Conservation (phyloP, 805 yeast genomes). For the Myxozyma lipomycoides region DNA sequence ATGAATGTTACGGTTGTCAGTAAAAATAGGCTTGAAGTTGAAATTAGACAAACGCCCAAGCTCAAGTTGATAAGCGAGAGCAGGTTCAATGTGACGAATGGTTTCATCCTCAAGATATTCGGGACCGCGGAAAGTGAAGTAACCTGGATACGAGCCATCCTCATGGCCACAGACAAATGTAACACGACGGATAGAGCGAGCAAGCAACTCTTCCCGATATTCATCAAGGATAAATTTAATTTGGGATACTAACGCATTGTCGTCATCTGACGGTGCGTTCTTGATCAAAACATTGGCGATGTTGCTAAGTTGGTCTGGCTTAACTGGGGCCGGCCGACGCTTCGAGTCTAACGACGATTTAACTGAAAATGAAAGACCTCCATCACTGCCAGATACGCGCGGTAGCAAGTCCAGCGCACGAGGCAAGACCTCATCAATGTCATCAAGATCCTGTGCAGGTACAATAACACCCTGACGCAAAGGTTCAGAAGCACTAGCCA, state of each 20-base stretch:
- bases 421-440: constrained; percentile 73
- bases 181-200: constrained; percentile 81
- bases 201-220: constrained; percentile 62
- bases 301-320: constrained; percentile 49
- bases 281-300: constrained; percentile 78
- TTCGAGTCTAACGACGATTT: constrained; percentile 40
- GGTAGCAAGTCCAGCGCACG: constrained; percentile 74
- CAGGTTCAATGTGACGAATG: constrained; percentile 97
- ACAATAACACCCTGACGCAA: constrained; percentile 80
- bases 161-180: constrained; percentile 83
- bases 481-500: constrained; percentile 65
- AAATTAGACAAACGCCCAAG: constrained; percentile 91
- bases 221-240: constrained; percentile 64
- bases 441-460: constrained; percentile 80
- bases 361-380: constrained; percentile 44
- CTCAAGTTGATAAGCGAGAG: constrained; percentile 95
- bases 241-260: constrained; percentile 60
- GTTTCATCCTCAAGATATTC: constrained; percentile 81
- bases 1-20: constrained; percentile 95
- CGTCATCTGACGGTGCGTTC: constrained; percentile 64
- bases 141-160: constrained; percentile 87
- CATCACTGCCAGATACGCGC: constrained; percentile 38
- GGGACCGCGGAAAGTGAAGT: constrained; percentile 92
- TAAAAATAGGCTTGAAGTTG: constrained; percentile 88
- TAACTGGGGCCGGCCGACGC: constrained; percentile 18